Conservation (phyloP, 2,329 filamentous ascomycete species). For the Bipolaris bicolor region DNA sequence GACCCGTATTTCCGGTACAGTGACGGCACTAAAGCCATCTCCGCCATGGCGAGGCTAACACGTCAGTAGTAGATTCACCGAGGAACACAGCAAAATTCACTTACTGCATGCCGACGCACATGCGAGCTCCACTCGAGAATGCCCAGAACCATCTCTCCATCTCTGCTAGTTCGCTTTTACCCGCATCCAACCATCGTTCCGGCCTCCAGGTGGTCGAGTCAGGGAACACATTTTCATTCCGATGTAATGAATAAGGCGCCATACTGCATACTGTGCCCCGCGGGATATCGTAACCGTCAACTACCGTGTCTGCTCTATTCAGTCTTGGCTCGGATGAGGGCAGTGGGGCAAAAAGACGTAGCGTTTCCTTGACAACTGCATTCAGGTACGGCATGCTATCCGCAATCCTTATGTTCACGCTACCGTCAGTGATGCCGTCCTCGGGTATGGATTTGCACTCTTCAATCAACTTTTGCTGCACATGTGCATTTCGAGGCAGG, state of each 20-base stretch:
- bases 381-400: constrained; percentile 55
- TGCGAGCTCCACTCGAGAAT: constrained; percentile 50
- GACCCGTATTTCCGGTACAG: constrained; percentile 51
- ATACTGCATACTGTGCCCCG: constrained; percentile 48
- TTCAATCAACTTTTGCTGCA: constrained; percentile 54
- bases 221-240: constrained; percentile 41
- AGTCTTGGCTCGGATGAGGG: constrained; percentile 60
- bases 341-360: constrained; percentile 59
- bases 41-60: constrained; percentile 54
- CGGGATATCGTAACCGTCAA: constrained; percentile 48
- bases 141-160: constrained; percentile 50
- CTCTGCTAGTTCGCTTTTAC: constrained; percentile 21
- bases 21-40: constrained; percentile 57
- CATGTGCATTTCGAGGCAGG: constrained; percentile 51
- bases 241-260: constrained; percentile 49
- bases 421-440: constrained; percentile 20
- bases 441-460: constrained; percentile 49
- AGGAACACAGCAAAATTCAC: not conserved
- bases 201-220: constrained; percentile 41
- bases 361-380: constrained; percentile 59
- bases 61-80: constrained; percentile 1
- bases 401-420: constrained; percentile 38
- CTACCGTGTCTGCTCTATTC: constrained; percentile 41
- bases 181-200: constrained; percentile 36
- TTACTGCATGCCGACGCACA: constrained; percentile 48